Base-by-base conservation (phyloP, 192 early-diverging fungal species). In the Entomortierella lignicola region DNA sequence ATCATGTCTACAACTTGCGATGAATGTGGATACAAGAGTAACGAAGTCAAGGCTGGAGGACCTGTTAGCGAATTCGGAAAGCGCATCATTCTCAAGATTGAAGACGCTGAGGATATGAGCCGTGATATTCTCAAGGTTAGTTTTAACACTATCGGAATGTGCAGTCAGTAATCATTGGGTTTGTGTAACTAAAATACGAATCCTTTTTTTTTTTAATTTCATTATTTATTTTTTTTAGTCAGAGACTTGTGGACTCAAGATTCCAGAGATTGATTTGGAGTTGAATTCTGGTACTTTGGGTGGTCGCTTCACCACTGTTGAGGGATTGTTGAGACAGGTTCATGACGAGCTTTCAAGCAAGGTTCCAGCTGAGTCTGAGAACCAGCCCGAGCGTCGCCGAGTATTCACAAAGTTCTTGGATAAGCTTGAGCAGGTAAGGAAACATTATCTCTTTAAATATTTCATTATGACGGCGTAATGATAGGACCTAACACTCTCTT, bases 11-110 rank as follows among this genome's bases (percentile, higher is more conserved):
- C 96, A 3, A 86, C 86, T 51, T 98, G 97, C 83, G 94, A 97
- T 48, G 66, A 81, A 26, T 98, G 97, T 79, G 97, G 96, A 13
- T 98, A 93, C 87, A 97, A 96, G 88, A 92, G 89, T 55, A 98
- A 97, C 81, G 97, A 98, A 82, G 96, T 98, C 70, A 98, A 98
- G 85, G 91, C 95, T 61, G 95, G 96, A 56, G 95, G 97, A 17
- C 87, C 95, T 21, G 92, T 98, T 63, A 86, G 93, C 61, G 79
- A 77, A 5, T 79, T 87, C 69, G 97, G 95, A 55, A 92, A 88
- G 70, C 86, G 90, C 27, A 96, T 97, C 56, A 95, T 89, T 8
- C 89, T 98, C 37, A 90, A 85, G 51, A 85, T 98, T 55, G 89
- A 90, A 63, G 95, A 96, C 60, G 56, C 77, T 34, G 97, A 98